phyloP scores from a whole-genome alignment of 2,329 filamentous ascomycete genomes.

The Aureobasidium sp. region DNA sequence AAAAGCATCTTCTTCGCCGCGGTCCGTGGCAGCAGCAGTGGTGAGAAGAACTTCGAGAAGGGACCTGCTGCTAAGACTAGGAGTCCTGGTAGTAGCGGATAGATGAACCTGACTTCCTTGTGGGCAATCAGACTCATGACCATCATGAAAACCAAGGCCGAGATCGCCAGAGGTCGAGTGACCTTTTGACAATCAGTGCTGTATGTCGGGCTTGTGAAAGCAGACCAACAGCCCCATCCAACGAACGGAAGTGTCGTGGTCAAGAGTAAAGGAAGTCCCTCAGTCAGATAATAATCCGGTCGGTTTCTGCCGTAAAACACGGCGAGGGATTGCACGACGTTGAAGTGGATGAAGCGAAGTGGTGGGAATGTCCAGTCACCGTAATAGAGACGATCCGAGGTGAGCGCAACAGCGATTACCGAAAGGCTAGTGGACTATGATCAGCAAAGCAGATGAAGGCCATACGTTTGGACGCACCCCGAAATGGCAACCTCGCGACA shows the following conservation, averaged over 20 bases:
- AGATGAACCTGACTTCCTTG: constrained; percentile 96
- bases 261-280: constrained; percentile 79
- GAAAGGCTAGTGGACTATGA: constrained; percentile 16
- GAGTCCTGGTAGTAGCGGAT: constrained; percentile 79
- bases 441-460: background rate
- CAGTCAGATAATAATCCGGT: constrained; percentile 86
- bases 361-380: constrained; percentile 81
- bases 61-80: constrained; percentile 69
- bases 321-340: constrained; percentile 77
- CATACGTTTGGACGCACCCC: background rate
- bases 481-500: background rate
- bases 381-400: constrained; percentile 73
- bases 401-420: constrained; percentile 54
- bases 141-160: constrained; percentile 49
- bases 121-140: constrained; percentile 76
- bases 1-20: constrained; percentile 43
- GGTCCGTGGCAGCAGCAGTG: constrained; percentile 20
- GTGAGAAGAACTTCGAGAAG: constrained; percentile 55
- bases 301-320: constrained; percentile 89
- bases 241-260: constrained; percentile 77
- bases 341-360: constrained; percentile 81
- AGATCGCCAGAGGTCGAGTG: constrained; percentile 37
- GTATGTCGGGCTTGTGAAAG: constrained; percentile 19
- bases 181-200: background rate
- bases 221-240: constrained; percentile 52